A percentile compares a stretch with the other conserved stretches of the same genome.
Evolutionary conservation across 176 grass and related monocot species (phyloP).

Genomic region (Carex scoparia): DNA sequence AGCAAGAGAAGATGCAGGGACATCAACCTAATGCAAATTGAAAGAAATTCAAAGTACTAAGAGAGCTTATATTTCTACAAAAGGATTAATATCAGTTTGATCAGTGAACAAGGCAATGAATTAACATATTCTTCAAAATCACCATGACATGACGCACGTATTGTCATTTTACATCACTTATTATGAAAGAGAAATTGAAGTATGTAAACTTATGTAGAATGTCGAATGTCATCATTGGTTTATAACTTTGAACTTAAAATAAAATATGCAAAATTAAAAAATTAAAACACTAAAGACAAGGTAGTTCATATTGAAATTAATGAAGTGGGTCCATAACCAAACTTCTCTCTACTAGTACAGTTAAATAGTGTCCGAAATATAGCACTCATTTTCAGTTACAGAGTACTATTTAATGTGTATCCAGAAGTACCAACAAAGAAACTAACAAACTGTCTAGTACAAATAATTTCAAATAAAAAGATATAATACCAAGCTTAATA

Average conservation of each 20-base stretch:
- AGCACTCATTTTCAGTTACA: background rate
- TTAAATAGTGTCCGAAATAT: background rate
- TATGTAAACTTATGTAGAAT: background rate
- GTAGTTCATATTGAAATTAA: background rate
- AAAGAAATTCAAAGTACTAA: conserved; percentile 4
- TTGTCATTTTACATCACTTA: background rate
- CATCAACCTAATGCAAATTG: conserved; percentile 66
- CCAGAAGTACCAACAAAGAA: conserved; percentile 10
- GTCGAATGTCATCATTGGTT: background rate
- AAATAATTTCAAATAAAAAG: conserved; percentile 20
- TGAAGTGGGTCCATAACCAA: background rate
- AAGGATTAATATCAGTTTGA: background rate
- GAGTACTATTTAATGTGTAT: background rate
- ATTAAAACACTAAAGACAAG: background rate
- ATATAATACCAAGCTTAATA: conserved; percentile 59
- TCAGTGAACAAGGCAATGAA: background rate
- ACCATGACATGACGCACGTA: background rate
- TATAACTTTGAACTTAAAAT: background rate
- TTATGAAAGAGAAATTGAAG: background rate
- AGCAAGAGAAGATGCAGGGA: conserved; percentile 55
- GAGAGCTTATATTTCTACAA: conserved; percentile 5
- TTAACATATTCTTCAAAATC: background rate
- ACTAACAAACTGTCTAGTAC: background rate
- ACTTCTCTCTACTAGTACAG: background rate
- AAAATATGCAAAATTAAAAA: background rate